phyloP scores from a whole-genome alignment of 306 rosid genomes.

The Betula pendula region DNA sequence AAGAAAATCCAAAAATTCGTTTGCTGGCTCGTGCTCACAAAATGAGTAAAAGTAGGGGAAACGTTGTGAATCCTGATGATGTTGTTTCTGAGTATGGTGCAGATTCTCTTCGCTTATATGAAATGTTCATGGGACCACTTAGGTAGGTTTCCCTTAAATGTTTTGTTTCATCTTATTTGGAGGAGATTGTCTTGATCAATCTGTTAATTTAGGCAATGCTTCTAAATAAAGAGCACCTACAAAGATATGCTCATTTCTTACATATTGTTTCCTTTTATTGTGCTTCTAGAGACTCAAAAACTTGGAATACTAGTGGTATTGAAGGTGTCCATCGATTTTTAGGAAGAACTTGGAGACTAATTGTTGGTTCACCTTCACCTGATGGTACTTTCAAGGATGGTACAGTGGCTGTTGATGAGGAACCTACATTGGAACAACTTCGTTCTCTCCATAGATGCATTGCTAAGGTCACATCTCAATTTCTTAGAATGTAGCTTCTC shows the following conservation, averaged over 20 bases:
- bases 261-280: constrained; percentile 11
- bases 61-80: constrained; percentile 93
- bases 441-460: constrained; percentile 90
- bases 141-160: constrained; percentile 50
- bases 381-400: constrained; percentile 79
- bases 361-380: constrained; percentile 77
- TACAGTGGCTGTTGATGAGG: constrained; percentile 75
- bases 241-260: constrained; percentile 4
- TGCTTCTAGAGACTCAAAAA: constrained; percentile 73
- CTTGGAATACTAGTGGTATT: constrained; percentile 93
- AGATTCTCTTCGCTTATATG: constrained; percentile 93
- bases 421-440: constrained; percentile 81
- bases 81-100: constrained; percentile 95
- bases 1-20: constrained; percentile 71
- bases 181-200: background rate
- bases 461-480: constrained; percentile 66
- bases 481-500: constrained; percentile 20
- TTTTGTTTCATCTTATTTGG: constrained; percentile 23
- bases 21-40: constrained; percentile 84
- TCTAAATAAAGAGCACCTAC: background rate
- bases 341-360: constrained; percentile 92
- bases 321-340: constrained; percentile 94
- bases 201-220: background rate
- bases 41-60: constrained; percentile 99
- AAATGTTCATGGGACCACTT: constrained; percentile 99